These are phyloP conservation scores for Coemansia sp. DNA, from an alignment of 192 early-diverging fungal species.

Conservation along the genomic window DNA sequence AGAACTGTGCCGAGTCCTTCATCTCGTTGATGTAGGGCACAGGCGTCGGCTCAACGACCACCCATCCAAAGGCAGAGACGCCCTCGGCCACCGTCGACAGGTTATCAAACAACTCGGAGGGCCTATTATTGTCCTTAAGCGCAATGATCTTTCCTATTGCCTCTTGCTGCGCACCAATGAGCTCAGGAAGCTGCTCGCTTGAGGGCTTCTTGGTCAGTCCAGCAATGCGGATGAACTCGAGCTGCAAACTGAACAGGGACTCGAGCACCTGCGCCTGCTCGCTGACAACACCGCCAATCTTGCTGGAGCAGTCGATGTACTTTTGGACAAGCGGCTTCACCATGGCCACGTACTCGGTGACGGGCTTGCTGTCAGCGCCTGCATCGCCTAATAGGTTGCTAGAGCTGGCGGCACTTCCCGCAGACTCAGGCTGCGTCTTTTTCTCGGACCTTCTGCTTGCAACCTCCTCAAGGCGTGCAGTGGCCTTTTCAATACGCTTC, in stretches of 20 bases:
- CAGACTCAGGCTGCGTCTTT: conserved; percentile 26
- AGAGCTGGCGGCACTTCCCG: background rate
- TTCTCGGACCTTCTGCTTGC: conserved; percentile 60
- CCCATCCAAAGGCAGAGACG: conserved; percentile 91
- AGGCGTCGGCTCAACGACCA: conserved; percentile 83
- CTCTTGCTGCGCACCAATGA: conserved; percentile 71
- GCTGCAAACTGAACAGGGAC: conserved; percentile 69
- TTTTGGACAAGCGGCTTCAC: conserved; percentile 42
- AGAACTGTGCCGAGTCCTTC: conserved; percentile 92
- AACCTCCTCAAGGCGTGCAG: conserved; percentile 85
- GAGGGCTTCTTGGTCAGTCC: conserved; percentile 76
- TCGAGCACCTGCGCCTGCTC: conserved; percentile 66
- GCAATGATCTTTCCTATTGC: conserved; percentile 67
- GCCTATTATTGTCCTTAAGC: conserved; percentile 79
- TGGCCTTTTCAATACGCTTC: conserved; percentile 91
- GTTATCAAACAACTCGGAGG: conserved; percentile 75
- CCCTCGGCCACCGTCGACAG: conserved; percentile 87
- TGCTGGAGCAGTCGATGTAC: conserved; percentile 44
- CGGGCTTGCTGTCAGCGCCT: conserved; percentile 45
- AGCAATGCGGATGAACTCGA: conserved; percentile 75
- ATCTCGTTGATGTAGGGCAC: conserved; percentile 86
- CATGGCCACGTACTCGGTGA: conserved; percentile 59
- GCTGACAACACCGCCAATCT: conserved; percentile 64
- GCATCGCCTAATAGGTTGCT: conserved; percentile 8
- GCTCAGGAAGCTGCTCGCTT: conserved; percentile 61